These are phyloP conservation scores for Solanum chacoense DNA, from an alignment of 305 asterid species.

Conservation along the genomic window DNA sequence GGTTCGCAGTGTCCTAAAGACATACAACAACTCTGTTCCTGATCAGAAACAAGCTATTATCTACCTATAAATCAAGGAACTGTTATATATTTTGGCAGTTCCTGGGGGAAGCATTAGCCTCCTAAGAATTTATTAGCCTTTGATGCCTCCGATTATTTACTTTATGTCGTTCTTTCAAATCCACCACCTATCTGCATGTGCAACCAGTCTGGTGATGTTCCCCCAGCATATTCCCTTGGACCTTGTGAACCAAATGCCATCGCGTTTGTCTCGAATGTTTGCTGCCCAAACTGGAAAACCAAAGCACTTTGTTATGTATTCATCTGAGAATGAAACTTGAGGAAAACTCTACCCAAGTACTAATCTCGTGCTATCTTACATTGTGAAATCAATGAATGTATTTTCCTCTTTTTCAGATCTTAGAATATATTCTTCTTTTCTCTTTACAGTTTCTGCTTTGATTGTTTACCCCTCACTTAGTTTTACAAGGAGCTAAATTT, in stretches of 20 bases:
- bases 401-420: background rate
- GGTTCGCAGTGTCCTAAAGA: background rate
- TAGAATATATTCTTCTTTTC: background rate
- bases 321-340: background rate
- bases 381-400: background rate
- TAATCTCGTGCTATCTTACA: background rate
- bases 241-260: conserved; percentile 59
- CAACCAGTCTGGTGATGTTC: conserved; percentile 72
- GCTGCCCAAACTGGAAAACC: conserved; percentile 47
- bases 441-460: background rate
- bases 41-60: background rate
- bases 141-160: conserved; percentile 9
- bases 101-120: conserved; percentile 19
- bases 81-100: conserved; percentile 15
- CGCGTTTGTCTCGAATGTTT: conserved; percentile 38
- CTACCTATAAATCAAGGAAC: conserved; percentile 13
- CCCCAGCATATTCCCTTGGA: conserved; percentile 46
- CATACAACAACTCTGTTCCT: background rate
- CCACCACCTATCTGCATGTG: conserved; percentile 91
- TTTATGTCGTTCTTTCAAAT: conserved; percentile 50
- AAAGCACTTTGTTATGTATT: background rate
- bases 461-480: background rate
- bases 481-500: background rate
- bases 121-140: conserved; percentile 17
- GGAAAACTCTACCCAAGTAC: background rate